Base-by-base conservation (phyloP, 805 yeast species). In the Tetrapisispora fleetii region DNA sequence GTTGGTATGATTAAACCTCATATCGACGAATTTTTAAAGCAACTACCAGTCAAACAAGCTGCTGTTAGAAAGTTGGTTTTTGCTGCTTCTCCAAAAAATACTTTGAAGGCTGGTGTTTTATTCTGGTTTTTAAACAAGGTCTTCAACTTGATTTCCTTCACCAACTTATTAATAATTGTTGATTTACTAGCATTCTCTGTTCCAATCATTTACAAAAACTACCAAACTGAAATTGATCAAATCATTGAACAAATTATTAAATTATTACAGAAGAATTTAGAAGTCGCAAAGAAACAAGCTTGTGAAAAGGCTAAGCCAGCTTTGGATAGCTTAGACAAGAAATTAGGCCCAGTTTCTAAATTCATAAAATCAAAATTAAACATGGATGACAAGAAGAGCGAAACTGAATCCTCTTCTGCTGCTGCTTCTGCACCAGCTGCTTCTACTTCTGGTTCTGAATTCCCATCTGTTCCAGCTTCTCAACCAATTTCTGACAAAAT, bases 221-320 rank as follows among this genome's bases (percentile, higher is more conserved):
- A 85, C 77, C 81, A 87, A 75, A 75, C 75, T 61, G 83, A 85
- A 72, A 84, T 90, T 61, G 88, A 84, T 66, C 78, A 79, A 43
- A 75, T 78, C 40, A 75, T 80, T 40, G 74, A 73, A 46, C 67
- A 72, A 45, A 69, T 65, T 55, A 60, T 72, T 44, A 64, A 71
- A 47, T 51, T 75, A 35, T 80, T 79, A 43, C 75, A 73, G 58
- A 75, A 70, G 40, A 79, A 81, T 67, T 59, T 79, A 30, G 58
- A 70, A 33, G 71, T 72, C 41, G 69, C 66, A 58, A 58, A 72
- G 42, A 64, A 73, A 50, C 45, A 76, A 40, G 81, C 79, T 44
- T 73, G 75, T 58, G 79, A 74, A 49, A 79, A 80, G 67, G 64
- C 79, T 37, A 63, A 74, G 49, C 93, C 93, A 54, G 76, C 75